Conservation (phyloP, 2,329 filamentous ascomycete genomes). For the Biscogniauxia mediterranea region DNA sequence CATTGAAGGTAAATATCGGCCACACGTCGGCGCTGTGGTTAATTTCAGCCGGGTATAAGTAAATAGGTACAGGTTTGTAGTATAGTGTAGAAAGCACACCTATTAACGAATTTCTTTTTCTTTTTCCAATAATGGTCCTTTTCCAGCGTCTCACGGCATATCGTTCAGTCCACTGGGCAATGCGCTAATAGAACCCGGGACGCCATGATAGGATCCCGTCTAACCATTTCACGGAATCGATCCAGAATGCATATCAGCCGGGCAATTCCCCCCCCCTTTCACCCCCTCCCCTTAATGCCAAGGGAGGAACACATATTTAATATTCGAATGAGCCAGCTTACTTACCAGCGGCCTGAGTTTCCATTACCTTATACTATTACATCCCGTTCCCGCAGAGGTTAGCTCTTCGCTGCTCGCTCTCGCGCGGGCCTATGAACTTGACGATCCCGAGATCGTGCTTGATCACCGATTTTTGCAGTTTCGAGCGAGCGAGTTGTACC, state of each 20-base stretch:
- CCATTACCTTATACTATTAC: slow-evolving; percentile 1
- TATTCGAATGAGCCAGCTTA: neutral
- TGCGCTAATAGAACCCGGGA: neutral
- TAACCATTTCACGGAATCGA: neutral
- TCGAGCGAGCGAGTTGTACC: neutral
- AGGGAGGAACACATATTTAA: neutral
- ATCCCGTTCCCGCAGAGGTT: neutral
- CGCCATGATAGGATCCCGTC: neutral
- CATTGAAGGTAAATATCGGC: slow-evolving; percentile 14
- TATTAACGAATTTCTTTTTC: neutral
- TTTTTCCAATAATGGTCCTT: neutral
- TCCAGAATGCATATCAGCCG: neutral
- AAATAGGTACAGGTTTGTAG: neutral
- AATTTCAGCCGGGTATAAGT: slow-evolving; percentile 27
- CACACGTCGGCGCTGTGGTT: slow-evolving; percentile 17
- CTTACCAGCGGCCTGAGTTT: neutral
- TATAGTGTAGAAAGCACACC: neutral
- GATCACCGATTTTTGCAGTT: neutral
- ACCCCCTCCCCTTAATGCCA: neutral
- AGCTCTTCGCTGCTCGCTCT: neutral
- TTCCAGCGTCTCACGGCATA: slow-evolving; percentile 17
- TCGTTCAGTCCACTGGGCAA: slow-evolving; percentile 3
- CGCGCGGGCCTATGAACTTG: neutral
- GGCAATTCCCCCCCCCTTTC: neutral
- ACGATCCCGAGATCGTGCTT: neutral